phyloP scores from a whole-genome alignment of 2,329 filamentous ascomycete genomes.

The Mycosphaerella sp. region DNA sequence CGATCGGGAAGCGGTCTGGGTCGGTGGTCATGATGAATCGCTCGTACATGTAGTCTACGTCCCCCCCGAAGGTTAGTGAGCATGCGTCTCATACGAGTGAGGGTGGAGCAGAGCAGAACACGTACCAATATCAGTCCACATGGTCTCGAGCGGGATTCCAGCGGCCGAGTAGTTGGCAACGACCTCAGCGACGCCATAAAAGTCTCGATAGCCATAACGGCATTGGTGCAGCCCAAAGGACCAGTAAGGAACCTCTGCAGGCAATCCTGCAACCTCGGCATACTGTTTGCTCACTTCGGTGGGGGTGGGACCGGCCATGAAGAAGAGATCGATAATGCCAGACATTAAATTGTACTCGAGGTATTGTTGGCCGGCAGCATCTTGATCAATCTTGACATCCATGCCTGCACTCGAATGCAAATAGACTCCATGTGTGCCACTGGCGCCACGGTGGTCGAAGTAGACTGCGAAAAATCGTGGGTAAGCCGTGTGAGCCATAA shows the following conservation, averaged over 20 bases:
- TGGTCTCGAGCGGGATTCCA: conserved; percentile 61
- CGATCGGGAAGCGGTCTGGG: conserved; percentile 55
- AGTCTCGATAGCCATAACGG: conserved; percentile 37
- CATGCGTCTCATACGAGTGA: not conserved
- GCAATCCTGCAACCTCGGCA: conserved; percentile 42
- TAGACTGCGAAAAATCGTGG: conserved; percentile 47
- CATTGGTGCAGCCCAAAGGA: conserved; percentile 48
- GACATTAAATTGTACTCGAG: conserved; percentile 74
- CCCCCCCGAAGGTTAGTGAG: not conserved
- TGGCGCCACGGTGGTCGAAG: conserved; percentile 57
- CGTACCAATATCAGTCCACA: conserved; percentile 54
- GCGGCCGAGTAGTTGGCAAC: conserved; percentile 59
- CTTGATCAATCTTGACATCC: conserved; percentile 65
- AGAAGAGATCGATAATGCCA: conserved; percentile 62
- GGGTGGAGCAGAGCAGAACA: not conserved
- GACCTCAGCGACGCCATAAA: conserved; percentile 58
- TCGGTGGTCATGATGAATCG: conserved; percentile 59
- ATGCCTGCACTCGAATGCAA: conserved; percentile 66
- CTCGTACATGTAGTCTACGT: conserved; percentile 28
- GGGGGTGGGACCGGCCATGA: conserved; percentile 43
- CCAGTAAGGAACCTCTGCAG: conserved; percentile 48
- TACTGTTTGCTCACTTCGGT: conserved; percentile 45
- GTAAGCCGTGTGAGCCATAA: no score
- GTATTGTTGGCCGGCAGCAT: conserved; percentile 52
- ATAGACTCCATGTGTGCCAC: conserved; percentile 58